Evolutionary conservation across 73 alveolate species (phyloP), one percentile per base, ranked within the genome.

Genomic region (Breviolum minutum): DNA sequence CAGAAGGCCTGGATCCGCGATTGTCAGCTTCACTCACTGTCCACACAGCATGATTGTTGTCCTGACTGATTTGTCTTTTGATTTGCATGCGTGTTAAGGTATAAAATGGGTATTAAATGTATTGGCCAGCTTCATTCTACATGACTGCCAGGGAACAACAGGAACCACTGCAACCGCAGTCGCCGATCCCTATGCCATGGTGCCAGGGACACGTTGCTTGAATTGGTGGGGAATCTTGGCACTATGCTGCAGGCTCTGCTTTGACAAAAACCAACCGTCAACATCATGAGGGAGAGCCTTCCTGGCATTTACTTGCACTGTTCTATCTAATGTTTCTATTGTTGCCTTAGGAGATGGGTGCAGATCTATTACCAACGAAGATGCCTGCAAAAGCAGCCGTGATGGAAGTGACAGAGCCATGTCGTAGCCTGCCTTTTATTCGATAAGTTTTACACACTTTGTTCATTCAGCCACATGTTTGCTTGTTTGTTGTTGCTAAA

Each of bases 141-240:
- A 2, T 30, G 66, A 16, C 74, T 32, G 68, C 32, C 60, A 22
- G 68, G 95, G 20, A 48, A 20, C 76, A 32, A 16, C 68, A 20
- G 80, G 82, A 63, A 26, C 80, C 22, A 62, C 97, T 12, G 88
- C 68, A 66, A 19, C 20, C 20, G 8, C 40, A 19, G 24, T 70
- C 20, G 63, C 13, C 32, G 60, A 89, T 40, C 79, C 97, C 19
- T 90, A 26, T 26, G 8, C 73, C 88, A 70, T 90, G 16, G 87
- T 90, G 30, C 84, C 81, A 7, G 97, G 97, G n/a, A 90, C 97
- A 16, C 48, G 6, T 7, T 90, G 97, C 88, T 24, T 90, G n/a
- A 90, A n/a, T 54, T 90, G 87, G 87, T 90, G 97, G 97, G 97
- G 97, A 61, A 71, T 70, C 97, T 90, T 90, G 96, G 76, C 96